Evolutionary conservation across 2,329 filamentous ascomycete genomes (phyloP).

Genomic region (Ophiosphaerella korrae): DNA sequence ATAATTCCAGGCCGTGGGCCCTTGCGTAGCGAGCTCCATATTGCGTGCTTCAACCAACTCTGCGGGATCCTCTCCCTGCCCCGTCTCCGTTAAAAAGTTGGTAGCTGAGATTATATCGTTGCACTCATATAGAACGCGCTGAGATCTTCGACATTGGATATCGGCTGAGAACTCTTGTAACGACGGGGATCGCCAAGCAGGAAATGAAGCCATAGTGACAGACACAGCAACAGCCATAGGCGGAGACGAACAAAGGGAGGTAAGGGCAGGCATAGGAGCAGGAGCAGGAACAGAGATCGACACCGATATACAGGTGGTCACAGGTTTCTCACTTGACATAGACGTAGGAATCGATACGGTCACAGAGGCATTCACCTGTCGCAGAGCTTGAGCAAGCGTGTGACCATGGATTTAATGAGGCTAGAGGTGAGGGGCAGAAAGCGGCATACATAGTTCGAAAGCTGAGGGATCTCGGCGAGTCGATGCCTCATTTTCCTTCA

Average conservation of each 20-base stretch:
- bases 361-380: slow-evolving; percentile 10
- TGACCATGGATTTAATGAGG: slow-evolving; percentile 5
- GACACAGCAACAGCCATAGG: slow-evolving; percentile 12
- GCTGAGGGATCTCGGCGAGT: not conserved
- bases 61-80: slow-evolving; percentile 12
- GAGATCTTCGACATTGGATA: slow-evolving; percentile 5
- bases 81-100: slow-evolving; percentile 16
- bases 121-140: slow-evolving; percentile 14
- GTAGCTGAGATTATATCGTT: slow-evolving; percentile 16
- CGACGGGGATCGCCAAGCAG: slow-evolving; percentile 10
- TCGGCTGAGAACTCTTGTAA: slow-evolving; percentile 13
- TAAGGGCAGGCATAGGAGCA: slow-evolving; percentile 9
- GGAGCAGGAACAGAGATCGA: slow-evolving; percentile 14
- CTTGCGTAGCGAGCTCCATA: slow-evolving; percentile 14
- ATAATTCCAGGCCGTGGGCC: slow-evolving; percentile 21
- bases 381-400: slow-evolving; percentile 9
- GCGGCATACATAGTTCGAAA: slow-evolving; percentile 1
- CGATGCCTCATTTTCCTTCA: not conserved
- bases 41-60: slow-evolving; percentile 13
- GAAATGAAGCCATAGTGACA: slow-evolving; percentile 5
- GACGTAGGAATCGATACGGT: slow-evolving; percentile 10
- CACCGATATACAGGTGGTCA: slow-evolving; percentile 13
- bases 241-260: slow-evolving; percentile 6
- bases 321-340: slow-evolving; percentile 3
- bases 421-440: slow-evolving; percentile 6